Conservation (phyloP, 2,329 filamentous ascomycete species). For the Pyricularia sp. region DNA sequence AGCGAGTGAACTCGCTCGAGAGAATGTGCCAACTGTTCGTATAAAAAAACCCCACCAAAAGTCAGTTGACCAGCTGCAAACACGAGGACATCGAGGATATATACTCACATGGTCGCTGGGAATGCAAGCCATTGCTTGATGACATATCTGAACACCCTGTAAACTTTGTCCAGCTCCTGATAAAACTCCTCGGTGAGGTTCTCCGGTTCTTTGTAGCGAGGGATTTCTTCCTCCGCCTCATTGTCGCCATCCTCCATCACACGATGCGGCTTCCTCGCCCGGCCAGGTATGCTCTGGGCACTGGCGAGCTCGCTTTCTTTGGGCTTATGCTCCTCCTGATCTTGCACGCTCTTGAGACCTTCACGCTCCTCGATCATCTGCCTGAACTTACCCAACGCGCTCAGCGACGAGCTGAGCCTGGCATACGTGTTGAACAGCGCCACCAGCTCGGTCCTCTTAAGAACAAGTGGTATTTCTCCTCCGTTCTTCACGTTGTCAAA, state of each 20-base stretch:
- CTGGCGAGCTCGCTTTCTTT: constrained; percentile 4
- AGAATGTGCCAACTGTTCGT: background rate
- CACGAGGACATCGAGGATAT: background rate
- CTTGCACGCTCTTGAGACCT: constrained; percentile 15
- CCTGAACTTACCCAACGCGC: constrained; percentile 64
- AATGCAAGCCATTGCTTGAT: constrained; percentile 60
- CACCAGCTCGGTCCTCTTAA: constrained; percentile 86
- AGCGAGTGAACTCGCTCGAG: constrained; percentile 28
- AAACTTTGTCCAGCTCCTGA: constrained; percentile 55
- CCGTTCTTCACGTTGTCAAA: constrained; percentile 61
- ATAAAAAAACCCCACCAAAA: background rate
- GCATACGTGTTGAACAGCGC: constrained; percentile 91
- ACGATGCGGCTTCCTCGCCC: constrained; percentile 34
- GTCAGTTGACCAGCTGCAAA: background rate
- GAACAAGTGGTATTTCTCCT: constrained; percentile 40
- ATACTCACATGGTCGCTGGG: constrained; percentile 61
- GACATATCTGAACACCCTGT: constrained; percentile 55
- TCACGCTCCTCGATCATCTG: constrained; percentile 36
- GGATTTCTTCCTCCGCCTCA: constrained; percentile 24
- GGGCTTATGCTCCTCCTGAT: constrained; percentile 16
- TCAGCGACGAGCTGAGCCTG: constrained; percentile 72
- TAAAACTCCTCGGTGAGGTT: constrained; percentile 48
- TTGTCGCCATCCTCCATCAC: constrained; percentile 30
- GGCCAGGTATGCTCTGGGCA: constrained; percentile 21
- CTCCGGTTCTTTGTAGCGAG: constrained; percentile 21